Evolutionary conservation across 768 basidiomycete species (phyloP), one percentile per base, ranked within the genome.

Genomic region (Calocybe indica): DNA sequence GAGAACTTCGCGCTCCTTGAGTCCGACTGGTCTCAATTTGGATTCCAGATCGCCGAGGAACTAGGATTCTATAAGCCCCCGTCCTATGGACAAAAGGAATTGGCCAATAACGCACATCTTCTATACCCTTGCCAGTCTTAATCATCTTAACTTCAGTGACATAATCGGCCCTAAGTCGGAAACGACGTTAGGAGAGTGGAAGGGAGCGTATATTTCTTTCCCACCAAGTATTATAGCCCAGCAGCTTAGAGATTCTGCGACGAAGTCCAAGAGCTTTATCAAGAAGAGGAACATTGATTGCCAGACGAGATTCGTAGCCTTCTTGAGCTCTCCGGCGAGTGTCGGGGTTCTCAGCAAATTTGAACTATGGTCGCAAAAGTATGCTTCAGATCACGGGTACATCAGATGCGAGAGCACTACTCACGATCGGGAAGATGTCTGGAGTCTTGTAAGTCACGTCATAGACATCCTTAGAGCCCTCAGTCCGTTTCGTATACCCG

Each of bases 81-180:
- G 32, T 37, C 3, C 43, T 29, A 33, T 10, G 10, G 6, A 11
- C 28, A 7, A 32, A 43, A 39, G 14, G 30, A 37, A 47, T 13
- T 40, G 14, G 57, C 47, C 3, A 14, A 28, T n/a, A 12, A 52
- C 66, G 51, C 57, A 81, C 87, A 44, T 80, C 69, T 53, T 73
- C 63, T 6, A 86, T 82, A 14, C 73, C 76, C 39, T 78, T 67
- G 1, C 78, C 83, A 34, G 70, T 75, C 65, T 92, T 91, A 54
- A 87, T 79, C 89, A 92, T 92, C 70, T 89, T 89, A 40, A 80
- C 76, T 60, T 93, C 91, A 1, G 91, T 89, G 36, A 83, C 65
- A 60, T 85, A 92, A 63, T 88, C 89, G 1, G 88, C 91, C 79
- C 72, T 74, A 31, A 3, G 7, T 31, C 7, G 15, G n/a, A 29